Evolutionary conservation across 2,329 filamentous ascomycete species (phyloP), one percentile per base, ranked within the genome.

Genomic region (Leptodontidium sp.): DNA sequence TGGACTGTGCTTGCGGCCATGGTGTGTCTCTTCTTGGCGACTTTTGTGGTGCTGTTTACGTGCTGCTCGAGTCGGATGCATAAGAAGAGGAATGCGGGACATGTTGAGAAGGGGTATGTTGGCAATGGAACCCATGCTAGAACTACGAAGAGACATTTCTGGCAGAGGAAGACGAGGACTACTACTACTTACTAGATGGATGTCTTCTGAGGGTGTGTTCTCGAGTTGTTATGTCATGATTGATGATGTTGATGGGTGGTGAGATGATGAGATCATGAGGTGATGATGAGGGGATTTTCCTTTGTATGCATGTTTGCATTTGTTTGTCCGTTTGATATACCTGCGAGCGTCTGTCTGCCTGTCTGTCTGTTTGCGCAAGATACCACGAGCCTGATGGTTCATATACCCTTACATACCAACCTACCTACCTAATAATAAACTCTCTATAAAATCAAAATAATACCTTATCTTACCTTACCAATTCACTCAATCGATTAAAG

Each of bases 1-100:
- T 91, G 88, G 88, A 86, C 86, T 11, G 78, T 86, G 1, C 81
- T 91, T 15, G 88, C 80, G 8, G 84, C 85, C 1, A 86, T 86
- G 70, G 80, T 89, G 68, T 82, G 83, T 73, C 80, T 84, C 24
- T 82, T 90, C 64, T 68, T 90, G 32, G 88, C 84, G 9, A 84
- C 85, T 24, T 70, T 88, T 64, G 73, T 90, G 61, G 83, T 91
- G 67, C 85, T 91, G 73, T 81, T 90, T 72, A 87, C 87, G 7
- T 91, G 88, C 83, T 90, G 85, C 80, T 84, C 83, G 65, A 81
- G 82, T 26, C 65, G 75, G 47, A 68, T 70, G 64, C 70, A 76
- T 43, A 68, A 65, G 35, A 40, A 73, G 59, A 71, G 71, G 57
- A 58, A 55, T n/a, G 67, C 17, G 1, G 73, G 71, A 1, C 74